phyloP scores from a whole-genome alignment of 306 rosid genomes.

The Medicago arabica region DNA sequence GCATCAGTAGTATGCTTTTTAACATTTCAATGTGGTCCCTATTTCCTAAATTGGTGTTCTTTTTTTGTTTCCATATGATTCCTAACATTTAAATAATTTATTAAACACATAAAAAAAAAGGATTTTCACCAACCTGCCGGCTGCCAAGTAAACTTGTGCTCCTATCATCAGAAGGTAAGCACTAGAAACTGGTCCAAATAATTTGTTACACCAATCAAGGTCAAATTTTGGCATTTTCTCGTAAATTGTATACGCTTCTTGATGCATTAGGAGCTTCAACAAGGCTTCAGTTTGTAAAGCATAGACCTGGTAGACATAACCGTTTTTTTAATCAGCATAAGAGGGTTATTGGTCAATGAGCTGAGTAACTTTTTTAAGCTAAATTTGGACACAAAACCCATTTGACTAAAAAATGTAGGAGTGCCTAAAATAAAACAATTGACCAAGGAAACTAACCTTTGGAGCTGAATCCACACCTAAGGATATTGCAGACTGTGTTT shows the following conservation, averaged over 20 bases:
- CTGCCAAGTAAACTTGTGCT: slow-evolving; percentile 72
- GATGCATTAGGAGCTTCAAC: slow-evolving; percentile 69
- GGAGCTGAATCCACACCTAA: slow-evolving; percentile 81
- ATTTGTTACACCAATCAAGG: slow-evolving; percentile 55
- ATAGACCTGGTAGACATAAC: slow-evolving; percentile 56
- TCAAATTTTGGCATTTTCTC: slow-evolving; percentile 67
- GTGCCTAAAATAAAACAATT: neutral
- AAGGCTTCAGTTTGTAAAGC: slow-evolving; percentile 91
- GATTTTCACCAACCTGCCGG: slow-evolving; percentile 76
- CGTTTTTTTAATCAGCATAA: slow-evolving; percentile 32
- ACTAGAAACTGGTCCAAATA: slow-evolving; percentile 57
- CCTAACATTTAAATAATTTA: slow-evolving; percentile 18
- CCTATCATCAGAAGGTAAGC: slow-evolving; percentile 68
- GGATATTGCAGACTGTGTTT: slow-evolving; percentile 72
- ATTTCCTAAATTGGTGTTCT: neutral
- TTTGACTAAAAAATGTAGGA: neutral
- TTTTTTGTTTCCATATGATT: slow-evolving; percentile 3
- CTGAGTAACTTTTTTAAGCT: neutral
- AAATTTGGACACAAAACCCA: slow-evolving; percentile 1
- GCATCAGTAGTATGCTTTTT: neutral
- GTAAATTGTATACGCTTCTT: slow-evolving; percentile 72
- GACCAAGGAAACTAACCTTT: slow-evolving; percentile 54
- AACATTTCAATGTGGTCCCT: slow-evolving; percentile 13
- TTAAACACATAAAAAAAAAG: slow-evolving; percentile 10
- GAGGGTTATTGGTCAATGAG: neutral